phyloP scores from a whole-genome alignment of 2,329 filamentous ascomycete genomes.

The Cyphellophora europaea region DNA sequence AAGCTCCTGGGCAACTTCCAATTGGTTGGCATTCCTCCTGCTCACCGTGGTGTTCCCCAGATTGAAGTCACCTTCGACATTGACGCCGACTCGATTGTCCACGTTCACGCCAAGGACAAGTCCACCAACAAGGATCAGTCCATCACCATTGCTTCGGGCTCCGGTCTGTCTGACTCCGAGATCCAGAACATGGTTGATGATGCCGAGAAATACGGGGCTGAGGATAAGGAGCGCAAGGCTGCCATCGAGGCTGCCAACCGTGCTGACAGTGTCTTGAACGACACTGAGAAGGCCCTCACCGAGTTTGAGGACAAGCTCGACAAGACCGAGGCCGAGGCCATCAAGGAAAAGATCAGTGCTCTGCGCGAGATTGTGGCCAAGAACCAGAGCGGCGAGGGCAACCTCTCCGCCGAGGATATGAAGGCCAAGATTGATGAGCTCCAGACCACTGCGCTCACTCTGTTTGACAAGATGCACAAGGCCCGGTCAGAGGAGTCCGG shows the following conservation, averaged over 20 bases:
- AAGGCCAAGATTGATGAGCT: constrained; percentile 99
- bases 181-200: constrained; percentile 97
- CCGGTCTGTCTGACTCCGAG: constrained; percentile 87
- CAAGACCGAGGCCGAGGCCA: constrained; percentile 87
- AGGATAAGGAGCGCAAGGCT: constrained; percentile 93
- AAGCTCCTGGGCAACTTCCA: constrained; percentile 99
- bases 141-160: constrained; percentile 96
- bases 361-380: constrained; percentile 87
- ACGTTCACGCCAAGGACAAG: constrained; percentile 98
- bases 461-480: constrained; percentile 99
- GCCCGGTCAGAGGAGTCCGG: constrained; percentile 62
- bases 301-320: constrained; percentile 93
- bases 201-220: constrained; percentile 90
- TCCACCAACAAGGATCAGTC: constrained; percentile 99
- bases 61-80: constrained; percentile 98
- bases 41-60: constrained; percentile 91
- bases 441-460: constrained; percentile 86
- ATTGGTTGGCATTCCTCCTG: constrained; percentile 91
- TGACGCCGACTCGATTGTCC: constrained; percentile 93
- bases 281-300: constrained; percentile 96
- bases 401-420: constrained; percentile 78
- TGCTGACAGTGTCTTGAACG: constrained; percentile 90
- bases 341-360: constrained; percentile 82
- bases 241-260: constrained; percentile 96
- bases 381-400: constrained; percentile 87